Base-by-base conservation (phyloP, 352 stramenopile species). In the Blastocystis sp. region DNA sequence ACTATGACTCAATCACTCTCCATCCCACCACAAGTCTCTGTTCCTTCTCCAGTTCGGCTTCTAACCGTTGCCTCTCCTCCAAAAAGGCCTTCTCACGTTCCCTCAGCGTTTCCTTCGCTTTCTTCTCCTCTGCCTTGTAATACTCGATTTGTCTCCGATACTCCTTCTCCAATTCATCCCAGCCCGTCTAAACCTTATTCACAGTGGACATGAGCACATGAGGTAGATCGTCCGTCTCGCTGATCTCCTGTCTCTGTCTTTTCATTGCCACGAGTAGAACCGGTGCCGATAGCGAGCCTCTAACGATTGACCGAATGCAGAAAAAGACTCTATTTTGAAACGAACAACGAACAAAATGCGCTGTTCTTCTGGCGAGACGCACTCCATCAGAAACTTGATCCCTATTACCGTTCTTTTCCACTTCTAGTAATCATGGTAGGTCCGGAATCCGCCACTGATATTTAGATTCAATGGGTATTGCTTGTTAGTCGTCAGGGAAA, bases 401-500 rank as follows among this genome's bases (percentile, higher is more conserved):
- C 48, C 6, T 7, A 57, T 57, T 57, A 7, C 14, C 48, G 6
- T 57, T 57, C 48, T 57, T 57, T 57, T 57, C 48, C 54, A 17
- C 40, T 76, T 76, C 66, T 28, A 74, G 3, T 34, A 19, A 81
- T 81, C 71, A 84, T 84, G 74, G 74, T 84, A n/a, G n/a, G 52
- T n/a, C 54, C 17, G 40, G 43, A 1, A 2, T 2, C 2, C 17
- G 0, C 2, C 2, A 4, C 10, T 70, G 17, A 63, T 64, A 0
- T 2, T 52, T 78, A 90, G 93, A 95, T 97, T 87, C 92, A 96
- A 87, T 91, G 93, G 1, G 89, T 97, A 59, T 91, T 97, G 63
- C 92, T 97, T 9, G 92, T 96, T 89, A 96, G 92, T 82, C 94
- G 94, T 71, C 94, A 97, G 90, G 94, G 94, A 89, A 97, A 97